Percentiles rank a stretch among this genome's conserved stretches.
Conservation (phyloP, 2,329 filamentous ascomycete species). For the Fusarium proliferatum region DNA sequence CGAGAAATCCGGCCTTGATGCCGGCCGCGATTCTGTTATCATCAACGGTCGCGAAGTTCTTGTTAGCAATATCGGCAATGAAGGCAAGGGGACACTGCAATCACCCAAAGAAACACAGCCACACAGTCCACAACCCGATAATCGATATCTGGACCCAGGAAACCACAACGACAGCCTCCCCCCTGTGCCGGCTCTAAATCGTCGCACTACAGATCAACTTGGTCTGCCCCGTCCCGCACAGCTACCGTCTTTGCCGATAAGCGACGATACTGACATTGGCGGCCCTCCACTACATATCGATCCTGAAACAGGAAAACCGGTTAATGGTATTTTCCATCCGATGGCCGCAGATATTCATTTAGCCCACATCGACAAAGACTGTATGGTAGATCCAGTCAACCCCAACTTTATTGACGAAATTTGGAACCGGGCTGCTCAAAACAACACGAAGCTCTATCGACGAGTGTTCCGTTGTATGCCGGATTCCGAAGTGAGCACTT, state of each 20-base stretch:
- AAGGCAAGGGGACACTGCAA: conserved; percentile 70
- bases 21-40: conserved; percentile 77
- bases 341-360: conserved; percentile 75
- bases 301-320: conserved; percentile 60
- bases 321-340: conserved; percentile 59
- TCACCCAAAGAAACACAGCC: conserved; percentile 50
- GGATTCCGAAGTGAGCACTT: conserved; percentile 91
- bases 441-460: conserved; percentile 95
- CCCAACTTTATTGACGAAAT: conserved; percentile 86
- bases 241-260: conserved; percentile 74
- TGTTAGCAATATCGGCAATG: conserved; percentile 69
- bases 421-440: conserved; percentile 88
- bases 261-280: conserved; percentile 85
- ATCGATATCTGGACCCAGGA: conserved; percentile 48
- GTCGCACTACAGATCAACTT: conserved; percentile 73
- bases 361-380: conserved; percentile 84
- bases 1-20: conserved; percentile 68
- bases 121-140: conserved; percentile 42
- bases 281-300: conserved; percentile 73
- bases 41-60: conserved; percentile 78
- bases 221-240: conserved; percentile 76
- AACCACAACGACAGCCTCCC: conserved; percentile 64
- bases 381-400: conserved; percentile 91
- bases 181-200: conserved; percentile 66
- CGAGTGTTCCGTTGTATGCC: conserved; percentile 97